Evolutionary conservation across 441 rosid species (phyloP), one percentile per base, ranked within the genome.

Genomic region (Omphalea diandra): DNA sequence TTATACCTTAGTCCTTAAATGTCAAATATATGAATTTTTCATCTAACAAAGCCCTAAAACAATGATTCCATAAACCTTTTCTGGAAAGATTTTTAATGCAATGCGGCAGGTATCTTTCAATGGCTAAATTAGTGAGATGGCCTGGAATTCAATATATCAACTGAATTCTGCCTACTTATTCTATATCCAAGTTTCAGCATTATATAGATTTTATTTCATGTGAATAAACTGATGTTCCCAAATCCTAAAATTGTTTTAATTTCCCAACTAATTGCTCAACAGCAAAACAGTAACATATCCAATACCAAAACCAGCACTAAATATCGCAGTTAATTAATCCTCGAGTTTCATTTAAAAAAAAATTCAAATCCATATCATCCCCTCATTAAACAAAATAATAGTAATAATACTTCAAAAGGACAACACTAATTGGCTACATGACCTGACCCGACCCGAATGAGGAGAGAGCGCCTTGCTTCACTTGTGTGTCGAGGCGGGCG

Each of bases 401-500:
- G n/a, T n/a, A n/a, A n/a, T n/a, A n/a, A n/a, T n/a, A n/a, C n/a
- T n/a, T 26, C 4, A 7, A 26, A 26, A 63, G 2, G 20, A 27
- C 52, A 63, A 15, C 36, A 17, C 57, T n/a, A 47, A 14, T 7
- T 36, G 32, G 18, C 24, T 24, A 15, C 3, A 12, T 12, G 56
- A 44, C 40, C 27, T 24, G 20, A 40, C 49, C 61, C 24, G 50
- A 31, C 22, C 6, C 20, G 22, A 22, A 9, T 14, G 58, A 31
- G 49, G 22, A 12, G 40, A 31, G n/a, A 56, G 24, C 10, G 18
- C 4, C 27, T 50, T 18, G 49, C n/a, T 35, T 71, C 58, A 71
- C 33, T 71, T 63, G 22, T 41, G 55, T 24, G 43, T 17, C 24
- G 40, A 17, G n/a, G 75, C 24, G 7, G 96, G 75, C 1, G 90